A percentile compares a stretch with the other conserved stretches of the same genome.
Conservation (phyloP, 2,329 filamentous ascomycete species). For the Colletotrichum sp. region DNA sequence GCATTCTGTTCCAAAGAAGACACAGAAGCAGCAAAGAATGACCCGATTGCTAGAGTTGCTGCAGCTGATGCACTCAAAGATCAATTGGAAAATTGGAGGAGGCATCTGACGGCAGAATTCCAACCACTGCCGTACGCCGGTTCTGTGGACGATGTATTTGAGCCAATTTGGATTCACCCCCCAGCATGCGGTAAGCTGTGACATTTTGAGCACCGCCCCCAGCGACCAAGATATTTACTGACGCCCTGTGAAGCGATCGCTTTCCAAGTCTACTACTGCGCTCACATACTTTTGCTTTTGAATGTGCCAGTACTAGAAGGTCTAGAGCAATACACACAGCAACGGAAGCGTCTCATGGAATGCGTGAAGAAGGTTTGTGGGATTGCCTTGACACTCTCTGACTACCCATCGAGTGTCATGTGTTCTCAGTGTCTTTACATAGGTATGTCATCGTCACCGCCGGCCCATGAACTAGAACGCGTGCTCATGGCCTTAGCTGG, state of each 20-base stretch:
- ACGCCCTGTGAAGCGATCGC: constrained; percentile 12
- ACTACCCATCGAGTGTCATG: constrained; percentile 26
- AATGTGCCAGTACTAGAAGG: constrained; percentile 22
- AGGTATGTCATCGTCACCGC: not conserved
- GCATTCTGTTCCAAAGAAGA: constrained; percentile 57
- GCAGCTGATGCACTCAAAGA: constrained; percentile 49
- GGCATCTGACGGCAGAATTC: constrained; percentile 48
- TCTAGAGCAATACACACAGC: constrained; percentile 20
- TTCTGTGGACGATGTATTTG: constrained; percentile 7
- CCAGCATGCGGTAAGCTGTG: constrained; percentile 21
- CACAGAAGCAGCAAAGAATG: not conserved
- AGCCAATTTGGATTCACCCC: constrained; percentile 23
- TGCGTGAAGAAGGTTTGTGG: constrained; percentile 26
- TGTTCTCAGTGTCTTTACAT: constrained; percentile 28
- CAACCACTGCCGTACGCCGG: constrained; percentile 38
- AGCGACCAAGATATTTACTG: not conserved
- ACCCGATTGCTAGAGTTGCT: constrained; percentile 49
- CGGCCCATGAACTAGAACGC: too few relatives aligned
- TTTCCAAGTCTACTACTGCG: constrained; percentile 24
- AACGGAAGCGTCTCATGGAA: constrained; percentile 23
- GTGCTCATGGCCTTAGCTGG: not conserved
- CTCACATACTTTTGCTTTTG: constrained; percentile 22
- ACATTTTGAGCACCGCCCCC: not conserved
- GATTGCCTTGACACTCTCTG: constrained; percentile 25
- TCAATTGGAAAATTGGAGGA: constrained; percentile 55